phyloP scores from a whole-genome alignment of 805 yeast genomes.

The Brettanomyces naardenensis region DNA sequence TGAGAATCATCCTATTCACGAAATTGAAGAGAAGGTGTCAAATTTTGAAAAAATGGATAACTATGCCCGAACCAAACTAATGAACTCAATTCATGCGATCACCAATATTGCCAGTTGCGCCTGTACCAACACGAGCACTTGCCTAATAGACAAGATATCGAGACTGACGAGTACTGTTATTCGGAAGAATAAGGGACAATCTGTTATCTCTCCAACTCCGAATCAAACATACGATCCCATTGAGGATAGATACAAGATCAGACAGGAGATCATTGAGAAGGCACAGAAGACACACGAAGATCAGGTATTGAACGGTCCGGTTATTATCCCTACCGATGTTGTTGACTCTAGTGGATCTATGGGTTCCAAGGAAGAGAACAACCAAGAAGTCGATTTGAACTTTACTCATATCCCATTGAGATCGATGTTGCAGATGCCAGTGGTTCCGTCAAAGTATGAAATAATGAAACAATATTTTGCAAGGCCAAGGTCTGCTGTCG shows the following conservation, averaged over 20 bases:
- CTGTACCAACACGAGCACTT: slow-evolving; percentile 53
- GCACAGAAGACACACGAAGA: slow-evolving; percentile 1
- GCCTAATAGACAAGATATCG: slow-evolving; percentile 52
- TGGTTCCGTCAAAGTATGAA: slow-evolving; percentile 16
- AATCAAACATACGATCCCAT: slow-evolving; percentile 26
- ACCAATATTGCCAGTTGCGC: slow-evolving; percentile 46
- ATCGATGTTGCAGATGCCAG: slow-evolving; percentile 5
- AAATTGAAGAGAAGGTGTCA: slow-evolving; percentile 35
- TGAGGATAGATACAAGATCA: slow-evolving; percentile 20
- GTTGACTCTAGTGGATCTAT: slow-evolving; percentile 1
- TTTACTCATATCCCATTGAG: slow-evolving; percentile 6
- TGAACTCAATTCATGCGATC: slow-evolving; percentile 56
- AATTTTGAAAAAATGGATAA: slow-evolving; percentile 48
- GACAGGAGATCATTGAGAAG: slow-evolving; percentile 16
- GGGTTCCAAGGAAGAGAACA: not conserved
- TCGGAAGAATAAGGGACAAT: slow-evolving; percentile 49
- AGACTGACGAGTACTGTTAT: slow-evolving; percentile 53
- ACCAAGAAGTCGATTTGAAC: not conserved
- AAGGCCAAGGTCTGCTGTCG: not conserved
- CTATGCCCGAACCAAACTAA: slow-evolving; percentile 44
- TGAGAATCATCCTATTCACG: slow-evolving; percentile 59
- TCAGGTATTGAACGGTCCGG: slow-evolving; percentile 1
- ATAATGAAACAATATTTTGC: slow-evolving; percentile 13
- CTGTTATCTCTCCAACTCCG: slow-evolving; percentile 18
- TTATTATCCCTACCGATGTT: not conserved